These are phyloP conservation scores for Myxozyma vanderwaltii DNA, from an alignment of 805 yeast species.

Conservation along the genomic window DNA sequence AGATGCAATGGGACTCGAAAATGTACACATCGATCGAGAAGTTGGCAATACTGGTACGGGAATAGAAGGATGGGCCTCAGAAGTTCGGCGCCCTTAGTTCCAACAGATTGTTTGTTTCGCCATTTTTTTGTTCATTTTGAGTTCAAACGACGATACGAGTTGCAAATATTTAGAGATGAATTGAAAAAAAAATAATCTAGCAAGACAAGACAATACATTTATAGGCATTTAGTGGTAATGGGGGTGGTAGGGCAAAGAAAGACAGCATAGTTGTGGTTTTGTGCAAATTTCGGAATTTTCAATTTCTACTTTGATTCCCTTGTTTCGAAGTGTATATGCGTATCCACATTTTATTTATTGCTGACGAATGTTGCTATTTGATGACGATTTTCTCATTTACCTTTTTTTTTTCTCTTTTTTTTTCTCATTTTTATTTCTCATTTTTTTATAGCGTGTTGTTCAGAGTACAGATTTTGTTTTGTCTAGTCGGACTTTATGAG, in stretches of 20 bases:
- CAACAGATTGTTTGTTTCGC: neutral
- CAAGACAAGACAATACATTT: no score
- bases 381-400: no score
- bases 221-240: no score
- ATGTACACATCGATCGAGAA: conserved; percentile 69
- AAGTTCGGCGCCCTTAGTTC: conserved; percentile 45
- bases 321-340: no score
- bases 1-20: conserved; percentile 76
- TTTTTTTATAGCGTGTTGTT: no score
- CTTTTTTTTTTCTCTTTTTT: neutral
- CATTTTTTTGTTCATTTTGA: neutral
- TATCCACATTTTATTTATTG: no score
- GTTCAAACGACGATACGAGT: neutral
- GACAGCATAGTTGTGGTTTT: no score
- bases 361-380: no score
- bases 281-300: no score
- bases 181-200: no score
- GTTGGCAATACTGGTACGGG: conserved; percentile 82
- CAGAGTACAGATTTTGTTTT: no score
- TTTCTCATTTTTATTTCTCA: neutral
- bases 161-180: neutral
- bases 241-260: no score
- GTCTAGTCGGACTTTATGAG: neutral
- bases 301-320: neutral
- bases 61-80: conserved; percentile 87